phyloP scores from a whole-genome alignment of 495 filamentous ascomycete species.

The Emericellopsis terricola region DNA sequence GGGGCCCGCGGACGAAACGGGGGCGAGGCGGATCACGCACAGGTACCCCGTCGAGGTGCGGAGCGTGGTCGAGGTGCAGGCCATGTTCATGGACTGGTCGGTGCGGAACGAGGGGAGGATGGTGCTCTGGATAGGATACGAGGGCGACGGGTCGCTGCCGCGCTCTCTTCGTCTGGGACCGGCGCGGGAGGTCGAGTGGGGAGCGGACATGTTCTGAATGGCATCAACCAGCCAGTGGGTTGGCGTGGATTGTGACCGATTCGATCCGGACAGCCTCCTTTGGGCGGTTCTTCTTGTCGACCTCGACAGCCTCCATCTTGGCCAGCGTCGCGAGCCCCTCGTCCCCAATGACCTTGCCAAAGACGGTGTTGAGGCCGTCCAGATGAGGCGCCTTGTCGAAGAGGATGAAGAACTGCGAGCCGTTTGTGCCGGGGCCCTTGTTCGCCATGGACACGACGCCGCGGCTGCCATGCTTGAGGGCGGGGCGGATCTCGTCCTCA shows the following conservation, averaged over 20 bases:
- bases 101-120: no score
- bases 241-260: constrained; percentile 76
- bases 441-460: constrained; percentile 93
- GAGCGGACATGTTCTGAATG: not conserved
- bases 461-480: constrained; percentile 68
- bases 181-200: not conserved
- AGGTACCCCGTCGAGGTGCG: no score
- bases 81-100: no score
- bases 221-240: constrained; percentile 62
- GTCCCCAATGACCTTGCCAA: constrained; percentile 57
- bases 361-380: constrained; percentile 86
- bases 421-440: constrained; percentile 69
- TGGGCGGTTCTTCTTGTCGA: constrained; percentile 85
- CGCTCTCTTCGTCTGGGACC: no score
- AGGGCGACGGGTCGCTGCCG: no score
- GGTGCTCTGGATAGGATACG: no score
- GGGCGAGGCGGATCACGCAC: not conserved
- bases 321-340: constrained; percentile 53
- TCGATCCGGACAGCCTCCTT: constrained; percentile 53
- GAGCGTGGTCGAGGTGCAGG: no score
- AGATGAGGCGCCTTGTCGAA: constrained; percentile 79
- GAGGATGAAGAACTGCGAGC: constrained; percentile 85
- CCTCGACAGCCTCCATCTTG: constrained; percentile 52
- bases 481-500: constrained; percentile 83
- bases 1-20: not conserved